These are phyloP conservation scores for Penicillium sp. DNA, from an alignment of 2,329 filamentous ascomycete genomes.

Conservation along the genomic window DNA sequence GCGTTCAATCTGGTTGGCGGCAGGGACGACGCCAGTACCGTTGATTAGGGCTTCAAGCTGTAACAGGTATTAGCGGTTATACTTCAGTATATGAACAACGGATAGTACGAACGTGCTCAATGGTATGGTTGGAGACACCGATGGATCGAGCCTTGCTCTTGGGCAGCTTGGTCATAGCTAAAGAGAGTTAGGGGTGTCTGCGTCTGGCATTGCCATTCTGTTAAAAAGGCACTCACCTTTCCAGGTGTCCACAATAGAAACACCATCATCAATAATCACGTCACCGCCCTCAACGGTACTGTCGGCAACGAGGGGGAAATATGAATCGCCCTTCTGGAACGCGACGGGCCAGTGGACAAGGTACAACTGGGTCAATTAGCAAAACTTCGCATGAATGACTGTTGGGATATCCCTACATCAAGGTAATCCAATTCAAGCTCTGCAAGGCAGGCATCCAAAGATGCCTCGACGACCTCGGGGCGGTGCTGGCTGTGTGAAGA, in stretches of 20 bases:
- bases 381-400: too few relatives aligned
- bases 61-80: not conserved
- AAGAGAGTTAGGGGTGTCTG: not conserved
- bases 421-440: constrained; percentile 56
- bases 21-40: constrained; percentile 57
- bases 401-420: constrained; percentile 43
- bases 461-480: constrained; percentile 52
- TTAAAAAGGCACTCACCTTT: constrained; percentile 29
- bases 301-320: constrained; percentile 48
- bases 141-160: constrained; percentile 44
- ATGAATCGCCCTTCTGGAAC: constrained; percentile 40
- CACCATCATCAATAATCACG: constrained; percentile 46
- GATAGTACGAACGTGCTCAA: constrained; percentile 32
- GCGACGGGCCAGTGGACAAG: constrained; percentile 50
- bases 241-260: constrained; percentile 46
- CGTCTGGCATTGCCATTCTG: not conserved
- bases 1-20: constrained; percentile 68
- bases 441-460: constrained; percentile 51
- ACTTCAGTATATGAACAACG: not conserved
- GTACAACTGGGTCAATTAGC: constrained; percentile 33
- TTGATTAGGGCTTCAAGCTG: constrained; percentile 56
- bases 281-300: constrained; percentile 41
- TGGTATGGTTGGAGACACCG: constrained; percentile 45
- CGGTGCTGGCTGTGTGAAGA: constrained; percentile 40
- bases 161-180: constrained; percentile 45